Conservation (phyloP, 441 rosid genomes). For the Omphalea diandra region DNA sequence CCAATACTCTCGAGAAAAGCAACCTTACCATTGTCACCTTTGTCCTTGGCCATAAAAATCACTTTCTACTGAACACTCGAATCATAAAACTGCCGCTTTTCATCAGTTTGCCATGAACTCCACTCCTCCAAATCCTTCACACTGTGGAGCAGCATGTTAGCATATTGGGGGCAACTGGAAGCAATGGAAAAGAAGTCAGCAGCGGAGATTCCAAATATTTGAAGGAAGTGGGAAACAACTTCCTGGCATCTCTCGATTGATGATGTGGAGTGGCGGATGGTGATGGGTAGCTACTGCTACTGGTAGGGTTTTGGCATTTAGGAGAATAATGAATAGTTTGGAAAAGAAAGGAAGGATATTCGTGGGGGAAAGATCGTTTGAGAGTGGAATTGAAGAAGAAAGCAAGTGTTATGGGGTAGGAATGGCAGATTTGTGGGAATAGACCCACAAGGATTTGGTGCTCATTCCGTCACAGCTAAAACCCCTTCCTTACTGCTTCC, state of each 20-base stretch:
- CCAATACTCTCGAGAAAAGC: slow-evolving; percentile 88
- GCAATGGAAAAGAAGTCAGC: slow-evolving; percentile 53
- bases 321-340: slow-evolving; percentile 5
- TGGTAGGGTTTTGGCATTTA: slow-evolving; percentile 23
- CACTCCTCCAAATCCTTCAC: slow-evolving; percentile 78
- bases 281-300: too few species aligned
- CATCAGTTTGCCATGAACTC: slow-evolving; percentile 50
- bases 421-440: slow-evolving; percentile 19
- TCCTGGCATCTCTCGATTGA: slow-evolving; percentile 38
- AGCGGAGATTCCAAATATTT: slow-evolving; percentile 45
- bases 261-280: slow-evolving; percentile 15
- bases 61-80: slow-evolving; percentile 68
- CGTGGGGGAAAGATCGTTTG: slow-evolving; percentile 27
- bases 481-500: too few species aligned
- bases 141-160: slow-evolving; percentile 52
- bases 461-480: too few species aligned
- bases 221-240: slow-evolving; percentile 54
- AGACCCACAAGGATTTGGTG: slow-evolving; percentile 24
- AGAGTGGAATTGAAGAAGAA: slow-evolving; percentile 4
- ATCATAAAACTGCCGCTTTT: slow-evolving; percentile 25
- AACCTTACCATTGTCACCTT: slow-evolving; percentile 74
- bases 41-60: slow-evolving; percentile 63
- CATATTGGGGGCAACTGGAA: slow-evolving; percentile 50
- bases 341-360: slow-evolving; percentile 16
- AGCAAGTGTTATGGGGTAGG: slow-evolving; percentile 17